Evolutionary conservation across 257 asterid genomes (phyloP).

Genomic region (Lantana camara): DNA sequence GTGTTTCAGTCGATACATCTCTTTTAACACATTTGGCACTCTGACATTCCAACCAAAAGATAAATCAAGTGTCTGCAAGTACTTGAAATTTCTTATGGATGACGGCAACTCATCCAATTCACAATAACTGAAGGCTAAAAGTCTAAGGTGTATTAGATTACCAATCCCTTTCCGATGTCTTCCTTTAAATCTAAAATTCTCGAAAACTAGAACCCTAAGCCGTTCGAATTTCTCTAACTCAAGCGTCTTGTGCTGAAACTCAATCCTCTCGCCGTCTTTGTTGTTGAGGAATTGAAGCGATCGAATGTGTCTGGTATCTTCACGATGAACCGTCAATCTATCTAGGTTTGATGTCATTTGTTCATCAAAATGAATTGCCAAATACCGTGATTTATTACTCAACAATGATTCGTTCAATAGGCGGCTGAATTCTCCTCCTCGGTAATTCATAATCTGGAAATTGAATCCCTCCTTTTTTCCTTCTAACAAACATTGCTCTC

Average conservation of each 20-base stretch:
- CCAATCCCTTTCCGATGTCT: background rate
- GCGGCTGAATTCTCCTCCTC: background rate
- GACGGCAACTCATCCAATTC: constrained; percentile 9
- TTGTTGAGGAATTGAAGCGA: background rate
- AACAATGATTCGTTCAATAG: background rate
- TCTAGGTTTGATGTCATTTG: background rate
- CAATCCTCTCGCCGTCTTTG: background rate
- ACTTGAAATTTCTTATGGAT: background rate
- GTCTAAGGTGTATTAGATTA: constrained; percentile 14
- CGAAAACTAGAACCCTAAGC: background rate
- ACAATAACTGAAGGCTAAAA: background rate
- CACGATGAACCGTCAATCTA: background rate
- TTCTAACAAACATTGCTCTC: constrained; percentile 11
- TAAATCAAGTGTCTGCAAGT: constrained; percentile 3
- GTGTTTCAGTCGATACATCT: constrained; percentile 18
- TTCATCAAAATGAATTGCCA: background rate
- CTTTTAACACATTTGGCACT: background rate
- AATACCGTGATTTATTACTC: background rate
- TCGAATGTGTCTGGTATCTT: constrained; percentile 1
- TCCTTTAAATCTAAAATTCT: background rate
- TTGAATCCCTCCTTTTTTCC: background rate
- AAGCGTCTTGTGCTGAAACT: background rate
- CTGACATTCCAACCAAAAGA: background rate
- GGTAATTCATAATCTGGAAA: background rate
- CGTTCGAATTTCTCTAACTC: background rate